phyloP scores from a whole-genome alignment of 2,329 filamentous ascomycete genomes.

The Graphilbum fragrans region DNA sequence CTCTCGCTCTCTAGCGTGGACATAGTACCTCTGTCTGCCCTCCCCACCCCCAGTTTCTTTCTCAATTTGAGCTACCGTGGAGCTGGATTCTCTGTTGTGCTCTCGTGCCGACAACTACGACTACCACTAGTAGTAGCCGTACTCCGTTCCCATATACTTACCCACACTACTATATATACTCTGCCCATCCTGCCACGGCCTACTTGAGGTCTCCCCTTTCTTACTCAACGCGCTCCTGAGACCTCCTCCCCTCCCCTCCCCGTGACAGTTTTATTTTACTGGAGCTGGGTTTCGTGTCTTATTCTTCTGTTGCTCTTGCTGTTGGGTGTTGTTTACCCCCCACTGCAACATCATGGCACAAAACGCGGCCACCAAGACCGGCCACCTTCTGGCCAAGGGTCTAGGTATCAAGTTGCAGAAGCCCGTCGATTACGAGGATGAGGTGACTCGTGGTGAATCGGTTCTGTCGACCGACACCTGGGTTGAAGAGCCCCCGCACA shows the following conservation, averaged over 20 bases:
- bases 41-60: no score
- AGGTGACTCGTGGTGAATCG: conserved; percentile 66
- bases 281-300: neutral
- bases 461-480: conserved; percentile 71
- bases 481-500: conserved; percentile 69
- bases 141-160: neutral
- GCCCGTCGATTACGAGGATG: conserved; percentile 44
- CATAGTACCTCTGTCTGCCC: no score
- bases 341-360: conserved; percentile 6
- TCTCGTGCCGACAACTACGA: neutral
- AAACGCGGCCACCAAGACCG: conserved; percentile 40
- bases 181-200: neutral
- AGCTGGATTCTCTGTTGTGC: conserved; percentile 5
- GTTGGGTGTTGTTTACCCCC: neutral
- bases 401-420: conserved; percentile 74
- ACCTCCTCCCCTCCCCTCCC: no score
- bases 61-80: conserved; percentile 7
- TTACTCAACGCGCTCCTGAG: no score
- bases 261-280: neutral
- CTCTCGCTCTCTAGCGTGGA: no score
- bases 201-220: neutral
- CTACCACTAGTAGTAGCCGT: neutral
- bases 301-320: neutral
- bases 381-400: conserved; percentile 63
- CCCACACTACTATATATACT: neutral